phyloP scores from a whole-genome alignment of 495 filamentous ascomycete species.

The Aspergillus wentii region DNA sequence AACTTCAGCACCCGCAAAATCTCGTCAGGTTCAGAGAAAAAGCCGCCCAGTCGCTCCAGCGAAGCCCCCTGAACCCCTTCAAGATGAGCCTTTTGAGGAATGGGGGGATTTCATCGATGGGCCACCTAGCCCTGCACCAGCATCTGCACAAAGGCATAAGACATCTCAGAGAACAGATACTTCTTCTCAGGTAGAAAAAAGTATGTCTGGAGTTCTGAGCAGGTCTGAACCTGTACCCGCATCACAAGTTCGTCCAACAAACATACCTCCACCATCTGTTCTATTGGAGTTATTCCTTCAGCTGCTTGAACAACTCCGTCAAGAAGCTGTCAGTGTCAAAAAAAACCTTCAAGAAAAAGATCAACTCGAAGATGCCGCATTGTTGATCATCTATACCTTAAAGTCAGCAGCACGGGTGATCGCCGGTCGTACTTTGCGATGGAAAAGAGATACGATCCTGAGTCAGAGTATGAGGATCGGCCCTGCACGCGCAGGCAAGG shows the following conservation, averaged over 20 bases:
- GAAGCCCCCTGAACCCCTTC: constrained; percentile 41
- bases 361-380: constrained; percentile 22
- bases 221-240: constrained; percentile 7
- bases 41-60: constrained; percentile 13
- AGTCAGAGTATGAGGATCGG: constrained; percentile 85
- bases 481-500: constrained; percentile 57
- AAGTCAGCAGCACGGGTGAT: constrained; percentile 74
- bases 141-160: constrained; percentile 5
- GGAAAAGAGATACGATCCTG: constrained; percentile 84
- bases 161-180: constrained; percentile 2
- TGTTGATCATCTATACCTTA: constrained; percentile 48
- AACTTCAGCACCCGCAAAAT: constrained; percentile 3
- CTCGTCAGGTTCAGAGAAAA: not conserved
- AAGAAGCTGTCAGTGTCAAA: constrained; percentile 27
- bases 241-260: constrained; percentile 62
- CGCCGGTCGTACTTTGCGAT: constrained; percentile 78
- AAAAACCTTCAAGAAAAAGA: constrained; percentile 13
- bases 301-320: constrained; percentile 48
- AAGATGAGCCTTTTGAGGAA: constrained; percentile 49
- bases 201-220: not conserved
- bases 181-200: not conserved
- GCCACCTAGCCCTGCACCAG: constrained; percentile 10
- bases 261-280: constrained; percentile 83
- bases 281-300: constrained; percentile 70
- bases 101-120: constrained; percentile 40